Evolutionary conservation across 345 rosid species (phyloP).

Genomic region (Populus alba): DNA sequence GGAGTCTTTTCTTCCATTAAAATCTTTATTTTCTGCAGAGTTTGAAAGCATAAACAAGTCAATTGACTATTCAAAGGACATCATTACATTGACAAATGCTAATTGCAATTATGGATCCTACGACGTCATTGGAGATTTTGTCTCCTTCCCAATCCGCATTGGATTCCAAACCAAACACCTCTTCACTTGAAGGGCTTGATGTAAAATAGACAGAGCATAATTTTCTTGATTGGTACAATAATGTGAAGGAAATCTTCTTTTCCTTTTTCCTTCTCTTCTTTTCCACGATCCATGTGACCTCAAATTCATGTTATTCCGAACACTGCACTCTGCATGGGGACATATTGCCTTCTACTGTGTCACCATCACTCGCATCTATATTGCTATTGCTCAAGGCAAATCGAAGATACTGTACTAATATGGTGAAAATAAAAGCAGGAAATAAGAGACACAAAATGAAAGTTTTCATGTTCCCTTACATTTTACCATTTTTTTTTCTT

Average conservation of each 20-base stretch:
- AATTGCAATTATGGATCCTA: not conserved
- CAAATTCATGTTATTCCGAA: not conserved
- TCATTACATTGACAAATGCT: not conserved
- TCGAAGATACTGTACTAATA: not conserved
- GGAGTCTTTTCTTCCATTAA: no score
- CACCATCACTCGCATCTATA: not conserved
- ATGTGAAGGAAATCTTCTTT: no score
- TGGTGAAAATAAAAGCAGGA: not conserved
- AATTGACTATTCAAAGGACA: no score
- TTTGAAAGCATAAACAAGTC: not conserved
- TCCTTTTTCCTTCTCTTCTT: no score
- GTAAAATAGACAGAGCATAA: not conserved
- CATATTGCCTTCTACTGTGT: not conserved
- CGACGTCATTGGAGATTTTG: not conserved
- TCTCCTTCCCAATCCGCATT: not conserved
- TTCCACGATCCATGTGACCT: not conserved
- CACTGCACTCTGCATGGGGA: not conserved
- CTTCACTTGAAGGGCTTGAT: not conserved
- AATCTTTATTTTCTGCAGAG: no score
- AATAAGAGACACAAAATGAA: no score
- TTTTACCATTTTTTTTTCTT: no score
- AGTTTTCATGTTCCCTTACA: no score
- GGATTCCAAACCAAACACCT: not conserved
- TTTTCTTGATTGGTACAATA: no score
- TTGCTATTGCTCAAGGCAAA: not conserved